Evolutionary conservation across 345 rosid genomes (phyloP).

Genomic region (Eucalyptus polybractea): DNA sequence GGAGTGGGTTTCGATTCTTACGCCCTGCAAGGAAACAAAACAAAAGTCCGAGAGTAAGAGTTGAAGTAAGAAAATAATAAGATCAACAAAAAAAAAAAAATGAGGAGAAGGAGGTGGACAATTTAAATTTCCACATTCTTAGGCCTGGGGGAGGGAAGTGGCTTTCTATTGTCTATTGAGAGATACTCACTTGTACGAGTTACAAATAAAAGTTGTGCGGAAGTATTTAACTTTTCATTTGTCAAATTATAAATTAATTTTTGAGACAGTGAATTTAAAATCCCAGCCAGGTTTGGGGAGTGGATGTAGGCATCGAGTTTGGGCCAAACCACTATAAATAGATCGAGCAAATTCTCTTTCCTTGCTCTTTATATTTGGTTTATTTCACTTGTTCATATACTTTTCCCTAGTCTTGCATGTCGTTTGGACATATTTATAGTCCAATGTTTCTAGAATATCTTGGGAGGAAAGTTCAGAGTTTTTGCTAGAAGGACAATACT

Average conservation of each 20-base stretch:
- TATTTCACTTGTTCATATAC: not conserved
- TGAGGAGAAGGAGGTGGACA: no score
- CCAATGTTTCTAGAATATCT: not conserved
- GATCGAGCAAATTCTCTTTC: not conserved
- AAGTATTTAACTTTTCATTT: not conserved
- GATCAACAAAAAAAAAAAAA: no score
- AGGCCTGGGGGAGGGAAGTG: no score
- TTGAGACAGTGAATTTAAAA: not conserved
- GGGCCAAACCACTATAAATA: not conserved
- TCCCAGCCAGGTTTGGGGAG: fast-evolving
- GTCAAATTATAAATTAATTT: not conserved
- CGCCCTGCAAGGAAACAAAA: fast-evolving
- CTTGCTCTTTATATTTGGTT: not conserved
- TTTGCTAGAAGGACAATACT: not conserved
- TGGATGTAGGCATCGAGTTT: not conserved
- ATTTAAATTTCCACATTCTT: no score
- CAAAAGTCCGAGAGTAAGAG: no score
- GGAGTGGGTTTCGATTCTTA: fast-evolving
- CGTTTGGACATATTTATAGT: not conserved
- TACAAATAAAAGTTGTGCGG: not conserved
- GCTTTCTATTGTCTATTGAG: not conserved
- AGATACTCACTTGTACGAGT: not conserved
- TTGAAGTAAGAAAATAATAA: no score
- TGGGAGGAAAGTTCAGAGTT: not conserved
- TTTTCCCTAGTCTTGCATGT: not conserved